These are phyloP conservation scores for Eragrostis tef DNA, from an alignment of 202 grass and related monocot genomes.

Conservation along the genomic window DNA sequence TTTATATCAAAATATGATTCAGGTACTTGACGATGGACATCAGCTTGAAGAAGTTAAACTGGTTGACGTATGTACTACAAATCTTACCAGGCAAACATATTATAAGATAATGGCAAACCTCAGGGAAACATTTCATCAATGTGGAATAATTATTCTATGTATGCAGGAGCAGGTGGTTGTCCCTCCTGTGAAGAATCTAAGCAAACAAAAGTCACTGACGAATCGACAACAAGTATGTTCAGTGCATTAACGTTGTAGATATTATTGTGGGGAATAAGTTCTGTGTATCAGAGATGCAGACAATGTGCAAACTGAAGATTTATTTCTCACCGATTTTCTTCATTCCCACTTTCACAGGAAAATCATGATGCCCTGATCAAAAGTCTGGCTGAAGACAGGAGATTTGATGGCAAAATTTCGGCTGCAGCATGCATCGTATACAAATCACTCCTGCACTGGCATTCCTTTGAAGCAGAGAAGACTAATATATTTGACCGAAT, in stretches of 20 bases:
- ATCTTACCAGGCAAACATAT: constrained; percentile 29
- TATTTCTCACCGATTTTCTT: constrained; percentile 31
- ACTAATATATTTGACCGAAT: constrained; percentile 94
- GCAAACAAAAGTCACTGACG: constrained; percentile 86
- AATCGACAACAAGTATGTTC: constrained; percentile 77
- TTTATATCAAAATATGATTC: constrained; percentile 47
- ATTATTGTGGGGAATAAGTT: constrained; percentile 24
- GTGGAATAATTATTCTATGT: constrained; percentile 9
- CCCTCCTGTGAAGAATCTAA: constrained; percentile 61
- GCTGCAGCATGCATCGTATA: constrained; percentile 86
- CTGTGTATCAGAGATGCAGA: constrained; percentile 22
- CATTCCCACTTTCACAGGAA: constrained; percentile 61
- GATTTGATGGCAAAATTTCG: constrained; percentile 72
- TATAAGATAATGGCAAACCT: constrained; percentile 36
- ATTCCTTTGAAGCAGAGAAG: constrained; percentile 94
- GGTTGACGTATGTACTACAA: constrained; percentile 51
- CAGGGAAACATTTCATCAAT: constrained; percentile 2
- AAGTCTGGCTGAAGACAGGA: constrained; percentile 71
- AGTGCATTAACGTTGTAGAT: constrained; percentile 8
- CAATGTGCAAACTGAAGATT: constrained; percentile 31
- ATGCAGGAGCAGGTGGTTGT: constrained; percentile 56
- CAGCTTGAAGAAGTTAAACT: constrained; percentile 53
- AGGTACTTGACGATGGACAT: constrained; percentile 58
- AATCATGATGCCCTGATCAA: constrained; percentile 91
- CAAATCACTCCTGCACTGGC: constrained; percentile 87